Conservation (phyloP, 2,329 filamentous ascomycete genomes). For the Colletotrichum abscissum region DNA sequence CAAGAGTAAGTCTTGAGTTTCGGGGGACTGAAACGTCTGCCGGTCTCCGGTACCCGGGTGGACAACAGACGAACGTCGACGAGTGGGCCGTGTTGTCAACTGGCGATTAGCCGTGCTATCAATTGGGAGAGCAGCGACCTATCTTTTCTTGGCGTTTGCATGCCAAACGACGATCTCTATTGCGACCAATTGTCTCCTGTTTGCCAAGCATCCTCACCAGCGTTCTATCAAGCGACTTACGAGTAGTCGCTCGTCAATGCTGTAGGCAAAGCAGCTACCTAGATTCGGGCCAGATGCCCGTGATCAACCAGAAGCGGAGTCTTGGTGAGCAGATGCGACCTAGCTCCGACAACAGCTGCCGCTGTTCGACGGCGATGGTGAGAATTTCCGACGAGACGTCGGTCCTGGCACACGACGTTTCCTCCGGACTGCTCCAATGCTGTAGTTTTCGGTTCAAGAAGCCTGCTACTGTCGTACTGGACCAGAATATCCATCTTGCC, state of each 20-base stretch:
- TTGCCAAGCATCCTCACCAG: constrained; percentile 8
- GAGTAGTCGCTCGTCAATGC: neutral
- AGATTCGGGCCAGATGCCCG: neutral
- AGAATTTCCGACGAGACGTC: neutral
- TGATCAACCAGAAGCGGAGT: neutral
- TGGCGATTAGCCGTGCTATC: constrained; percentile 18
- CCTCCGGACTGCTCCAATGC: neutral
- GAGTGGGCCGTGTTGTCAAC: constrained; percentile 25
- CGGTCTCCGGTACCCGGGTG: constrained; percentile 14
- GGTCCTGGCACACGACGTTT: neutral
- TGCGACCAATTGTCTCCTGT: neutral
- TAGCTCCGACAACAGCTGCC: neutral
- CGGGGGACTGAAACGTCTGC: constrained; percentile 15
- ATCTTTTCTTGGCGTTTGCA: constrained; percentile 5
- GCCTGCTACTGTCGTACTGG: neutral
- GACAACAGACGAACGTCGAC: constrained; percentile 14
- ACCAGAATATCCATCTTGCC: neutral
- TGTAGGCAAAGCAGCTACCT: neutral
- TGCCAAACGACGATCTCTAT: neutral
- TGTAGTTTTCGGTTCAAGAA: neutral
- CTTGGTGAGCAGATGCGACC: neutral
- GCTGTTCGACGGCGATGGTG: neutral
- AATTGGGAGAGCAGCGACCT: neutral
- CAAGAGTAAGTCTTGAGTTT: neutral
- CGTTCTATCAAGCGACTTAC: neutral